Evolutionary conservation across 1,284 basidiomycete species (phyloP).

Genomic region (Trichosporon inkin): DNA sequence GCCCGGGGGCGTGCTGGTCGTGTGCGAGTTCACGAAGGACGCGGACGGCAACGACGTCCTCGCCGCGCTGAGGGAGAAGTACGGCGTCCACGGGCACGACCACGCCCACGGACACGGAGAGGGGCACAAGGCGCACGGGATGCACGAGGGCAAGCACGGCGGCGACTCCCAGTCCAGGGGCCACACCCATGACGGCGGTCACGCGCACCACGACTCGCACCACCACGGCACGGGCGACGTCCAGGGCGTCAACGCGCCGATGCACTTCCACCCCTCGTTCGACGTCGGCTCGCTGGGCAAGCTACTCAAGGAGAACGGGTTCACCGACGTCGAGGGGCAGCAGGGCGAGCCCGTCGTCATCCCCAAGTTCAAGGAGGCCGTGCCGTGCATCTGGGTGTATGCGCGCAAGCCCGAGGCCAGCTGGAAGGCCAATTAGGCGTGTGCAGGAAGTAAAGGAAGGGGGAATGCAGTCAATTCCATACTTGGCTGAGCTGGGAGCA

Average conservation of each 20-base stretch:
- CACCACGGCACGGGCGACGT: slow-evolving; percentile 1
- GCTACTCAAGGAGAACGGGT: slow-evolving; percentile 28
- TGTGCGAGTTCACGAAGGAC: slow-evolving; percentile 20
- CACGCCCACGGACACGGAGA: not conserved
- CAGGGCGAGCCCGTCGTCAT: not conserved
- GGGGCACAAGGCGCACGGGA: not conserved
- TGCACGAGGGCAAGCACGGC: not conserved
- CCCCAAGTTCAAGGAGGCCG: slow-evolving; percentile 6
- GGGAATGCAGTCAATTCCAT: too few species aligned
- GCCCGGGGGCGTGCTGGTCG: slow-evolving; percentile 18
- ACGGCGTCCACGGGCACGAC: not conserved
- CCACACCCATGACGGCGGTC: slow-evolving; percentile 25
- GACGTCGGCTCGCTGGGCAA: slow-evolving; percentile 15
- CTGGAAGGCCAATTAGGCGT: not conserved
- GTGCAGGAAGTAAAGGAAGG: too few species aligned
- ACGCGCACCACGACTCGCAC: slow-evolving; percentile 20
- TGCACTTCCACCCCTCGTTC: slow-evolving; percentile 27
- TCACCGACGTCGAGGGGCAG: slow-evolving; percentile 12
- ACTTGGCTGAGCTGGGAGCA: too few species aligned
- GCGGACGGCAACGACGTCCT: slow-evolving; percentile 19
- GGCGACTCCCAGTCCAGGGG: slow-evolving; percentile 4
- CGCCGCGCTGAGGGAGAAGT: not conserved
- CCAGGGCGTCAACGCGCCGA: slow-evolving; percentile 28
- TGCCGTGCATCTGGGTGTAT: slow-evolving; percentile 12
- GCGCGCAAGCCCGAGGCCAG: not conserved